Base-by-base conservation (phyloP, 2,329 filamentous ascomycete genomes). In the Fusarium sp. region DNA sequence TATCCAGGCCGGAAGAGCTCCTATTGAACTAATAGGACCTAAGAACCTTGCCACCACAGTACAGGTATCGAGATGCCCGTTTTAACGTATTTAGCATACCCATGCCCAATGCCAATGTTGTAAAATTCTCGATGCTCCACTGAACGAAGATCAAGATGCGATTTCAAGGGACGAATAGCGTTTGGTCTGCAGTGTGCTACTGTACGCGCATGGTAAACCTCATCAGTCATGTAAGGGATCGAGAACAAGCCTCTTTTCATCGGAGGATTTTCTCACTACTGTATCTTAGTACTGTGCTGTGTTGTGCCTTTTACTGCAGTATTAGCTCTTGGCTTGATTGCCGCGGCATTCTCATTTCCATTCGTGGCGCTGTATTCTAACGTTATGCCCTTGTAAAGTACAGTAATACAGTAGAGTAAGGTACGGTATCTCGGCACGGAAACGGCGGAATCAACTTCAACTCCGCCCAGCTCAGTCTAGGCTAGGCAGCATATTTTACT, bases 281-380 rank as follows among this genome's bases (percentile, higher is more conserved):
- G 38, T 41, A 15, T 4, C 30, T 30, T 30, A 23, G 23, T 11
- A 37, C n/a, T 41, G 36, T 34, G 20, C 20, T 13, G 34, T 34
- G 30, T 26, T 23, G 55, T 44, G 6, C 28, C 36, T 10, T 18
- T 57, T 23, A 18, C 37, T 44, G 8, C 28, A 20, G 8, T 18
- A 46, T 59, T 34, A 57, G 38, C 34, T 53, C 40, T 58, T 60
- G 42, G 28, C 13, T 20, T 34, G 11, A 40, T 41, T 55, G 62
- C 67, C 62, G 62, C 52, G 67, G 67, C 62, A 67, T 51, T 46
- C 38, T 62, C 40, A 13, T n/a, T 58, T 30, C 12, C 38, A 55
- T 47, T 23, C 52, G 61, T 67, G 49, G 55, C 49, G 61, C 54
- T 53, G 37, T 45, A 34, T 20, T 44, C 18, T 28, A 33, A 46